Evolutionary conservation across 2,329 filamentous ascomycete genomes (phyloP), one percentile per base, ranked within the genome.

Genomic region (Phaeosphaeria sp.): DNA sequence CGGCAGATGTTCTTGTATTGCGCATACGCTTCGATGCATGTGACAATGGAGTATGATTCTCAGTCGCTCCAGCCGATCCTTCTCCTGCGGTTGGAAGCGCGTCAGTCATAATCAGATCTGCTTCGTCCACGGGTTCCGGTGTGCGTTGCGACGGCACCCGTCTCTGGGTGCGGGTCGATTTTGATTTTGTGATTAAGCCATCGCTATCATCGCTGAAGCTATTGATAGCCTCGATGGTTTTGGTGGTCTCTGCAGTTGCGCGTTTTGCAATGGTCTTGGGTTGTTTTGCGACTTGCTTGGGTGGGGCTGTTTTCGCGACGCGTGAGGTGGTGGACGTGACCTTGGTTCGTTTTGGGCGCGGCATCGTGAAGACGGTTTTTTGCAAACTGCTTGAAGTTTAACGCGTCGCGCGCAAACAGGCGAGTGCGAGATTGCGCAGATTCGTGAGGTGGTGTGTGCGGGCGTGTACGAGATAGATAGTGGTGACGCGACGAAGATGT

Each of bases 131-230:
- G 17, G 50, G 51, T 46, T 68, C 62, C 44, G 64, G 61, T 43
- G 65, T 59, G 39, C 57, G 56, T 27, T 68, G 58, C 59, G 52
- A 58, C n/a, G 64, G 65, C 58, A 64, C 60, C 49, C 59, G 65
- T 42, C 60, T 56, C 42, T 57, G 70, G 13, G 63, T 39, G 41
- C 67, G 66, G 36, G 60, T 72, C n/a, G 65, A 46, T 46, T 52
- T 63, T 18, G 66, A 57, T 50, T 62, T 75, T 6, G 68, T 69
- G 21, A 76, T 71, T 11, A 77, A 64, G 2, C 74, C 72, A 66
- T 78, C 73, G 56, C 72, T 75, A 53, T 78, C 77, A 42, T 77
- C 73, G 58, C 75, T 76, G 61, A 72, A 65, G 50, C 56, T 68
- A 15, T 71, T 61, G 22, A 60, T 42, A 21, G 56, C 52, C 22